Base-by-base conservation (phyloP, 2,329 filamentous ascomycete species). In the Aspergillus chevalieri region DNA sequence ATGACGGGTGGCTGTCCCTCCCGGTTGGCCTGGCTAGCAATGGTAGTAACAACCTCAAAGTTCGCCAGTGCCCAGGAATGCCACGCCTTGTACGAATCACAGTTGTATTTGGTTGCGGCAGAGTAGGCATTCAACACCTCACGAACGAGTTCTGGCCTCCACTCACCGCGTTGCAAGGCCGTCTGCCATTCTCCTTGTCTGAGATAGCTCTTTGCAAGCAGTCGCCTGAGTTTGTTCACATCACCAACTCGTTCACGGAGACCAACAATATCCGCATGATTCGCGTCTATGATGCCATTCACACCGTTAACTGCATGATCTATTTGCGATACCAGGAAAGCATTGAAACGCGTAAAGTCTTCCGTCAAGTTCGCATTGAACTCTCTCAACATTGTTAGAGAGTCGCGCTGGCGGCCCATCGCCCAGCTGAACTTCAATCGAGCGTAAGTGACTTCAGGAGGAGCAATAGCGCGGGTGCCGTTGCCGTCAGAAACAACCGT, bases 41-140 rank as follows among this genome's bases (percentile, higher is more conserved):
- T 75, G 0, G 86, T 83, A 59, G 93, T 95, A 34, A 97, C 91
- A 50, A 98, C 93, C 71, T 99, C 92, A 63, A 98, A 99, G 69
- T 98, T 99, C 48, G 93, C 92, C 54, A 98, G 73, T 9, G 93
- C 94, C 92, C 93, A 99, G 0, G 93, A 88, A 71, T 99, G 93
- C 93, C 93, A 99, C 6, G 94, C 93, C 72, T 98, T 99, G 76
- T 98, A 98, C 83, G 92, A 98, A 53, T 86, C 84, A 33, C 89
- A 86, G 66, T 98, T 95, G 72, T 94, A 96, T 51, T 89, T 85
- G 2, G 93, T 98, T 1, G 93, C 94, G 51, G 91, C 86, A 15
- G 85, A 84, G 68, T 97, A 98, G 2, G 93, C 90, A n/a, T 83
- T 80, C 19, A 98, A 76, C 50, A 98, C 90, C 47, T 97, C 92